Evolutionary conservation across 371 early-diverging fungal species (phyloP), one percentile per base, ranked within the genome.

Genomic region (Gilbertella persicaria): DNA sequence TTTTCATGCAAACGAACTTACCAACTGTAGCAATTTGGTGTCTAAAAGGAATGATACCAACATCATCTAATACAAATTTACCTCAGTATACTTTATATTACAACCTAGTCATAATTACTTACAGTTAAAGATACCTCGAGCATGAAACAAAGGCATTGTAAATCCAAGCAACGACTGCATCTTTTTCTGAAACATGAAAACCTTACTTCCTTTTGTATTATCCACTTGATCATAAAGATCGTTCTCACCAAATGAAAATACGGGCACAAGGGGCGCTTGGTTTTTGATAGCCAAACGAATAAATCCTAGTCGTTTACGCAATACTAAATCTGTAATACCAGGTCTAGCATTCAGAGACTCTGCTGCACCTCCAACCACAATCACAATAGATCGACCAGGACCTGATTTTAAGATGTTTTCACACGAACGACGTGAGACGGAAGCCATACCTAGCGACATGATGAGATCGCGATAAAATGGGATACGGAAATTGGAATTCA

Each of bases 221-320:
- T 77, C 75, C 24, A 86, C 66, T 37, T 88, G 85, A 41, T 81
- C 79, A 53, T 84, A 92, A 12, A 92, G 55, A 28, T 92, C 90
- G 64, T 91, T 93, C 64, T 94, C 93, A 30, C 93, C 93, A 78
- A 94, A 92, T 0, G 83, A 79, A 56, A 87, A 83, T 0, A 85
- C 76, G 4, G 94, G 94, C 1, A 90, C 89, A 26, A 93, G 57
- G 10, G 78, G 73, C 9, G 89, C 86, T 2, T 79, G 66, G 23
- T 84, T 84, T 50, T 78, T 73, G 29, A 93, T 83, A 6, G 94
- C 94, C 46, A 91, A 62, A n/a, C 88, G 84, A 62, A 93, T 83
- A 55, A 93, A 93, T 5, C 94, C 94, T 25, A 86, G 64, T 24
- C 94, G 77, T 42, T 83, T 87, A 46, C 80, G 78, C 4, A 93